Conservation (phyloP, 75 land plant genomes). For the Chamaecyparis obtusa region DNA sequence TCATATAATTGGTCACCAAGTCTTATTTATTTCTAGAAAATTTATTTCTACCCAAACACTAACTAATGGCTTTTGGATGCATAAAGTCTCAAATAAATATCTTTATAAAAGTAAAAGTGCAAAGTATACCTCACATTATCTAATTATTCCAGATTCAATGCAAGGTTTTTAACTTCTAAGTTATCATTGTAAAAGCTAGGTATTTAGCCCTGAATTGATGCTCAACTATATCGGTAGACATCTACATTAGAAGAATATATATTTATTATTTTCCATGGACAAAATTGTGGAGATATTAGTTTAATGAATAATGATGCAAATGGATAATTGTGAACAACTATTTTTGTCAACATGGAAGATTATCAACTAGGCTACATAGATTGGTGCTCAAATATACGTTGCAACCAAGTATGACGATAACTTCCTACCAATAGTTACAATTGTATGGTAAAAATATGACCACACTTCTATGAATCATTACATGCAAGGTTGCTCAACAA, state of each 20-base stretch:
- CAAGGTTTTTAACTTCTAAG: background rate
- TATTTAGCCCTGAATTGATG: background rate
- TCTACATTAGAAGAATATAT: background rate
- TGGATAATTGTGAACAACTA: background rate
- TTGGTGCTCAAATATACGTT: background rate
- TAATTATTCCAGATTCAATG: background rate
- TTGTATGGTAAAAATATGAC: no score
- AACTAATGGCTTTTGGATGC: no score
- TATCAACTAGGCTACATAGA: background rate
- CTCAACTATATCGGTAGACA: background rate
- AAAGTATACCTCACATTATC: background rate
- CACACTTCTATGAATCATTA: no score
- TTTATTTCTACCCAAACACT: no score
- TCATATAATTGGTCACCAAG: no score
- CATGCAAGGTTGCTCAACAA: no score
- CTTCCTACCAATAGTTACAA: background rate
- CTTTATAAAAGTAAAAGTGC: background rate
- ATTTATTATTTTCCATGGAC: no score
- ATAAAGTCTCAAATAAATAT: no score
- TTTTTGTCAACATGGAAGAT: background rate
- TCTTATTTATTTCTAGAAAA: no score
- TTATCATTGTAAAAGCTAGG: background rate
- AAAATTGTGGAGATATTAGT: background rate
- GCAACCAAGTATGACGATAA: background rate
- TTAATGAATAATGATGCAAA: background rate